Evolutionary conservation across 2,329 filamentous ascomycete genomes (phyloP), one percentile per base, ranked within the genome.

Genomic region (Aspergillus pseudoglaucus): DNA sequence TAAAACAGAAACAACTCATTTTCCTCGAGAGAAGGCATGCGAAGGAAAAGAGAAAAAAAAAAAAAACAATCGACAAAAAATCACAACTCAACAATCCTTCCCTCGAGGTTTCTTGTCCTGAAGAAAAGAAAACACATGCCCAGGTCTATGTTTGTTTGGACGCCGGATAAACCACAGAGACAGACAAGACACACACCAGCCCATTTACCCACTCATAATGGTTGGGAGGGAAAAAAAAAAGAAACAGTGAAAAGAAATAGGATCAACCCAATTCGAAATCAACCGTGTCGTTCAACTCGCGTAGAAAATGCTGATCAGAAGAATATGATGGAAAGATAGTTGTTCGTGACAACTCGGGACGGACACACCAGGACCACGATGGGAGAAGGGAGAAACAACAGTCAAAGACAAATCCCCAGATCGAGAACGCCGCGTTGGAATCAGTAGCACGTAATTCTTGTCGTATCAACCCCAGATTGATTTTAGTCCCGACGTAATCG

Each of bases 101-200:
- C 25, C 25, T 30, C 25, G 25, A 30, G 25, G 25, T 30, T 30
- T 30, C 25, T 12, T 30, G 10, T 30, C 25, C 25, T 12, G 10
- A 30, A 30, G 25, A 42, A 48, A 42, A 45, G 17, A 33, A 42
- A 25, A 59, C 59, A 65, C 61, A 68, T 67, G 64, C 65, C 66
- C 66, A 63, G 60, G 63, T 69, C 66, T 69, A 69, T 69, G 57
- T 60, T 59, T 66, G 64, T 60, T 59, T 66, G 64, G 66, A 69
- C 66, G 66, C 66, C 66, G 57, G 59, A 65, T 58, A 58, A 68
- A 66, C 58, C 63, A 46, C 53, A 54, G 60, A 27, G 25, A 27
- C 25, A 30, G 25, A 30, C 25, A 30, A 30, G 25, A 30, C 25
- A 62, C 58, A 59, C 56, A 56, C 62, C 59, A 62, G 59, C 57